These are phyloP conservation scores for Aechmea fasciata DNA, from an alignment of 176 grass and related monocot genomes.

Conservation along the genomic window DNA sequence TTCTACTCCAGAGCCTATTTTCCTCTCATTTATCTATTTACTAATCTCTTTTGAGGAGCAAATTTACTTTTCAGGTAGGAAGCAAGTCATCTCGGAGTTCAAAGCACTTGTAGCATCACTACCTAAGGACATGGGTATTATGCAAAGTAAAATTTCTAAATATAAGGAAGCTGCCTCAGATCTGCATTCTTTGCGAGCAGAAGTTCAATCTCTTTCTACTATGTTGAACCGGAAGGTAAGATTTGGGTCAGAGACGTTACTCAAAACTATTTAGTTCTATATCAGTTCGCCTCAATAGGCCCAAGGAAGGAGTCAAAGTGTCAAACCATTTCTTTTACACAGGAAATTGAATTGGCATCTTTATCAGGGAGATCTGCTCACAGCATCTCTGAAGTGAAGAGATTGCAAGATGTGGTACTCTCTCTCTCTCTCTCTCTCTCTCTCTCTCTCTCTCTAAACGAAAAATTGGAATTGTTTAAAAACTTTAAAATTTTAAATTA, in stretches of 20 bases:
- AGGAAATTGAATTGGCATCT: slow-evolving; percentile 51
- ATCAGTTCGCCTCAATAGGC: neutral
- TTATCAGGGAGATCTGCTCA: slow-evolving; percentile 33
- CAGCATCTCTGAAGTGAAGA: slow-evolving; percentile 50
- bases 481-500: slow-evolving; percentile 1
- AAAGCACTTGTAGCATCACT: slow-evolving; percentile 62
- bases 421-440: too few relatives aligned
- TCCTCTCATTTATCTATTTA: slow-evolving; percentile 12
- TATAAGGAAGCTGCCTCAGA: slow-evolving; percentile 54
- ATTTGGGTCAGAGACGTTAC: slow-evolving; percentile 3
- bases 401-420: slow-evolving; percentile 37
- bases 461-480: neutral
- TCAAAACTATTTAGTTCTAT: slow-evolving; percentile 9
- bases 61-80: slow-evolving; percentile 59
- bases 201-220: slow-evolving; percentile 64
- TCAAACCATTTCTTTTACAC: slow-evolving; percentile 19
- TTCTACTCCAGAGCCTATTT: slow-evolving; percentile 10
- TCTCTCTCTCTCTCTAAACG: too few relatives aligned
- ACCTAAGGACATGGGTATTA: slow-evolving; percentile 54
- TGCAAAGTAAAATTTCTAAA: slow-evolving; percentile 72
- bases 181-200: slow-evolving; percentile 63
- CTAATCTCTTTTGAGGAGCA: slow-evolving; percentile 6
- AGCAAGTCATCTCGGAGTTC: slow-evolving; percentile 78
- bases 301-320: neutral
- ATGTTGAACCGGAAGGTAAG: slow-evolving; percentile 57